Conservation (phyloP, 1,139 yeast genomes). For the Saccharomyces pastorianus region DNA sequence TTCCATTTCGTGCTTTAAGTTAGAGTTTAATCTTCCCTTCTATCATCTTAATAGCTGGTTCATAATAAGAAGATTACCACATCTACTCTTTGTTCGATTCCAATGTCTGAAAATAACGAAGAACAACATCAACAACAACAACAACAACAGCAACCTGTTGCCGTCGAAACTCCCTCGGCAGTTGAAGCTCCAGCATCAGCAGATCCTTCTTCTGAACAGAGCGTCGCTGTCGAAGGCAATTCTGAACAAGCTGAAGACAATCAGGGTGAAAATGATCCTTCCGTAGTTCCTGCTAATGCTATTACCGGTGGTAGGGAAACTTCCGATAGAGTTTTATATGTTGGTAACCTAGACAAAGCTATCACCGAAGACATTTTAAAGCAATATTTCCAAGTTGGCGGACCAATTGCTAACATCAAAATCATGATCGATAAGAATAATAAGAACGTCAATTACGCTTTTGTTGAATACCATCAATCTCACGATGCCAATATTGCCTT, state of each 20-base stretch:
- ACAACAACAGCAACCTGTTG: background rate
- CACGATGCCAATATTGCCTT: slow-evolving; percentile 57
- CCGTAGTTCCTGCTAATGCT: slow-evolving; percentile 55
- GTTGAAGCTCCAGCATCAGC: background rate
- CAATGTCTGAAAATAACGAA: slow-evolving; percentile 1
- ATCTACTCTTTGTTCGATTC: background rate
- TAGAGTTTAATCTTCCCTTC: background rate
- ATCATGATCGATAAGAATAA: slow-evolving; percentile 68
- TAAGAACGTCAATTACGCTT: slow-evolving; percentile 72
- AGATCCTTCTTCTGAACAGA: background rate
- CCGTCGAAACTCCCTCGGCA: background rate
- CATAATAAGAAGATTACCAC: background rate
- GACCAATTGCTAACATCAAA: slow-evolving; percentile 55
- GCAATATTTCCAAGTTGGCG: slow-evolving; percentile 56
- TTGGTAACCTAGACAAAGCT: slow-evolving; percentile 62
- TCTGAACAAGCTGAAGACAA: slow-evolving; percentile 3
- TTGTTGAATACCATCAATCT: slow-evolving; percentile 61
- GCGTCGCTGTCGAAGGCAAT: slow-evolving; percentile 1
- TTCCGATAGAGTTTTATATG: slow-evolving; percentile 63
- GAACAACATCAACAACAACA: background rate
- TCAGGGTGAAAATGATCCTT: slow-evolving; percentile 17
- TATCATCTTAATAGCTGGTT: background rate
- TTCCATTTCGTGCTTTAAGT: background rate
- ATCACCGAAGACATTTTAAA: slow-evolving; percentile 56
- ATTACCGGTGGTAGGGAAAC: slow-evolving; percentile 75